Evolutionary conservation across 768 basidiomycete species (phyloP), one percentile per base, ranked within the genome.

Genomic region (Lactarius indigo): DNA sequence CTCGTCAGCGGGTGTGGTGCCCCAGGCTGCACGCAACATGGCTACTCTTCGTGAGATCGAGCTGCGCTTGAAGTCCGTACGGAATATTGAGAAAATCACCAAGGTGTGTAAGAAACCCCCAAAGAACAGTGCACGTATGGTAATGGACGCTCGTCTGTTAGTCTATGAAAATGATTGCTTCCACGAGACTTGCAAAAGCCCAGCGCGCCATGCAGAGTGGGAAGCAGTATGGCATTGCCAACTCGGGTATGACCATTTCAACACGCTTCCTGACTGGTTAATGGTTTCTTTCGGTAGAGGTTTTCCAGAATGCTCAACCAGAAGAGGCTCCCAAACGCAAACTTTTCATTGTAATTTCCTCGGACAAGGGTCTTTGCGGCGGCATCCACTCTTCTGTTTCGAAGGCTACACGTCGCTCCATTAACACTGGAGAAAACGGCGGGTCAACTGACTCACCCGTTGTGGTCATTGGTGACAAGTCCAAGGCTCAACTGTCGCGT

Each of bases 111-210:
- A 77, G 62, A 63, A 55, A 41, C 1, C 33, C 17, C 35, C 23
- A 66, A 28, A 57, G 44, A 26, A 5, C 2, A 23, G n/a, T n/a
- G 23, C 17, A 20, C 33, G 57, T 9, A 58, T 63, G 58, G 57
- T 68, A 63, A 41, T 28, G 50, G 10, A 47, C 20, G 56, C 42
- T 75, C 17, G 18, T 50, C 35, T 54, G 3, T 10, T 74, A 95
- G 91, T 94, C 94, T 59, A 96, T 97, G 94, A 96, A 97, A 85
- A 96, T 99, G 87, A 96, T 98, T 84, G 96, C 96, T 65, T 98
- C 96, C 59, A 96, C 96, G 61, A 95, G 96, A 78, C 89, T 99
- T 41, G 86, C 89, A 73, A 95, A 96, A 81, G 97, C 96, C 61
- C 94, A 96, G 83, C 85, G 89, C 72, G 94, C 95, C 68, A 96